phyloP scores from a whole-genome alignment of 371 early-diverging fungal species.

The Choanephora cucurbitarum region DNA sequence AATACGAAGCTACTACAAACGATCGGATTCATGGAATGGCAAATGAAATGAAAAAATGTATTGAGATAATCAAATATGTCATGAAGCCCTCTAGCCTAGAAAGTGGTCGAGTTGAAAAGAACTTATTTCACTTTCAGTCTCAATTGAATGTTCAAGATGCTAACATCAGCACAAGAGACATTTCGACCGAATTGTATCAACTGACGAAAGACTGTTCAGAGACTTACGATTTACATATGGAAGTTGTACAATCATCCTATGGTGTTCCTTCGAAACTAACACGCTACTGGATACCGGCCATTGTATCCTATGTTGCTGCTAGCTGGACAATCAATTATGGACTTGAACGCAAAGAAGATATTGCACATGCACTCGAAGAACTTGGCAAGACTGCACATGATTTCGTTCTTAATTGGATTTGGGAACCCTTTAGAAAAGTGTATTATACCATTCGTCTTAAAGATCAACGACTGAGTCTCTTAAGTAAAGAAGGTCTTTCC shows the following conservation, averaged over 20 bases:
- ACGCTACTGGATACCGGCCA: slow-evolving; percentile 66
- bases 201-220: slow-evolving; percentile 13
- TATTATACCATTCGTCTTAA: slow-evolving; percentile 85
- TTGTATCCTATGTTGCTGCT: slow-evolving; percentile 41
- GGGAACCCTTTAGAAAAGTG: slow-evolving; percentile 74
- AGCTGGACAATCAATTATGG: slow-evolving; percentile 39
- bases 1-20: not conserved
- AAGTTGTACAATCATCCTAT: slow-evolving; percentile 26
- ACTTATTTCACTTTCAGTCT: slow-evolving; percentile 22
- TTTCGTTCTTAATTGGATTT: slow-evolving; percentile 77
- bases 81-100: not conserved
- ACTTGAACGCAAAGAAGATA: slow-evolving; percentile 52
- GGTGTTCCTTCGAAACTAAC: slow-evolving; percentile 48
- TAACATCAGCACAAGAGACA: slow-evolving; percentile 4
- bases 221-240: slow-evolving; percentile 17
- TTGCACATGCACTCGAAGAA: slow-evolving; percentile 48
- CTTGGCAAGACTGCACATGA: slow-evolving; percentile 53
- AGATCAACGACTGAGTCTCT: slow-evolving; percentile 71
- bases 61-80: slow-evolving; percentile 17
- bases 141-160: slow-evolving; percentile 3
- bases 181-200: slow-evolving; percentile 7
- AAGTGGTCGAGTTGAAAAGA: not conserved
- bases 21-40: slow-evolving; percentile 4
- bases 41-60: slow-evolving; percentile 13
- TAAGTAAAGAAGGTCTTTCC: slow-evolving; percentile 74